A percentile compares a stretch with the other conserved stretches of the same genome.
These are phyloP conservation scores for Furcasterigmium furcatum DNA, from an alignment of 2,329 filamentous ascomycete genomes.

Conservation along the genomic window DNA sequence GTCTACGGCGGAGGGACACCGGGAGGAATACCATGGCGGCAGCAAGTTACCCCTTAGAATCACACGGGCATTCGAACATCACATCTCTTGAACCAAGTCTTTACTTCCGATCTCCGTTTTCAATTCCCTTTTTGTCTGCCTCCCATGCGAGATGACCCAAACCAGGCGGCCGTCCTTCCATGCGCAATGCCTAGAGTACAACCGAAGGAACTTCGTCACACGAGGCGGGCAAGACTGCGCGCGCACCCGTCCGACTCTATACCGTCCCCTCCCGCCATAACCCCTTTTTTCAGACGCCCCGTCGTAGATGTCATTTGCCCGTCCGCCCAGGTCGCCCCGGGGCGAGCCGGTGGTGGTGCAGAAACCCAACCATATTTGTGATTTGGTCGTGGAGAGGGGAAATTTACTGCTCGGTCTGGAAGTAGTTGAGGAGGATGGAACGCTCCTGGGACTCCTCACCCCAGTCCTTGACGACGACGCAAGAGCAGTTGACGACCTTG, in stretches of 20 bases:
- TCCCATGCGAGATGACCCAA: slow-evolving; percentile 28
- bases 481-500: slow-evolving; percentile 99
- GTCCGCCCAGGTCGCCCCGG: not conserved
- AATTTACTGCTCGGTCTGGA: slow-evolving; percentile 81
- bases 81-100: slow-evolving; percentile 1
- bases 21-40: too few relatives aligned
- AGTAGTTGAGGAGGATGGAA: slow-evolving; percentile 99
- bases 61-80: not conserved
- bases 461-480: slow-evolving; percentile 99
- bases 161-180: slow-evolving; percentile 33
- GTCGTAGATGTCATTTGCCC: not conserved
- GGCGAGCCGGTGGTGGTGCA: not conserved
- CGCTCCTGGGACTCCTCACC: slow-evolving; percentile 99
- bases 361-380: not conserved
- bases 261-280: slow-evolving; percentile 12
- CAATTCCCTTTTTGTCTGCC: slow-evolving; percentile 23
- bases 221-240: slow-evolving; percentile 22
- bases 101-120: slow-evolving; percentile 26
- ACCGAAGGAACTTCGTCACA: slow-evolving; percentile 25
- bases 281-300: not conserved
- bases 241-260: slow-evolving; percentile 33
- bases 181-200: slow-evolving; percentile 44
- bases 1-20: not conserved
- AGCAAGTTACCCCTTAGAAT: not conserved
- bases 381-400: not conserved